Base-by-base conservation (phyloP, 768 basidiomycete species). In the Tricholoma matsutake region DNA sequence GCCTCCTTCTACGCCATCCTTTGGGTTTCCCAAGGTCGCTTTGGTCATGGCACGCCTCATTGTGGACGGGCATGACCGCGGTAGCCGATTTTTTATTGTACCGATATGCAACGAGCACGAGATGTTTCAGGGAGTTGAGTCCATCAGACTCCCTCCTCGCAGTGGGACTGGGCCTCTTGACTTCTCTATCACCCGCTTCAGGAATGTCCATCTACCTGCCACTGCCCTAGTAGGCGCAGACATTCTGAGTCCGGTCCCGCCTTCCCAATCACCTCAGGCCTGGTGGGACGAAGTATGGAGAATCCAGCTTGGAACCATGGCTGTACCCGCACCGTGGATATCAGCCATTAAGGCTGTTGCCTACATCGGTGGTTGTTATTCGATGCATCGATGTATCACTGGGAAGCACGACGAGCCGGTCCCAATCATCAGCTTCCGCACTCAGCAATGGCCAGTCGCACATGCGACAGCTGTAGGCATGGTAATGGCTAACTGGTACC, bases 341-440 rank as follows among this genome's bases (percentile, higher is more conserved):
- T 78, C 83, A 54, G 79, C 80, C 14, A 76, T 86, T 61, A 84
- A 84, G 67, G 69, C 78, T 18, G 72, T 78, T n/a, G 78, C 84
- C 7, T 85, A 76, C 65, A 84, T 86, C 55, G 80, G 78, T 1
- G 83, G 81, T n/a, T 77, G 74, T 60, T 87, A 87, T 63, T 85
- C 84, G 11, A 76, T 81, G 73, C 81, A 83, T 68, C 79, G 85
- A 35, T 77, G 73, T 45, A 71, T 87, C 37, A 73, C 77, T 18
- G 83, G 83, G 6, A 79, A 79, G 63, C 69, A 68, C 5, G 67
- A 72, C 13, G 56, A 70, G 13, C 79, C 78, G 16, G 71, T 79
- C 2, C 84, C 84, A 0, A 86, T 88, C 65, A 77, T 87, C 57
- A 71, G 79, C 6, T 88, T 88, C 75, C 79, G 85, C 25, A 88